Evolutionary conservation across 2,329 filamentous ascomycete species (phyloP).

Genomic region (Pseudogymnoascus sp.): DNA sequence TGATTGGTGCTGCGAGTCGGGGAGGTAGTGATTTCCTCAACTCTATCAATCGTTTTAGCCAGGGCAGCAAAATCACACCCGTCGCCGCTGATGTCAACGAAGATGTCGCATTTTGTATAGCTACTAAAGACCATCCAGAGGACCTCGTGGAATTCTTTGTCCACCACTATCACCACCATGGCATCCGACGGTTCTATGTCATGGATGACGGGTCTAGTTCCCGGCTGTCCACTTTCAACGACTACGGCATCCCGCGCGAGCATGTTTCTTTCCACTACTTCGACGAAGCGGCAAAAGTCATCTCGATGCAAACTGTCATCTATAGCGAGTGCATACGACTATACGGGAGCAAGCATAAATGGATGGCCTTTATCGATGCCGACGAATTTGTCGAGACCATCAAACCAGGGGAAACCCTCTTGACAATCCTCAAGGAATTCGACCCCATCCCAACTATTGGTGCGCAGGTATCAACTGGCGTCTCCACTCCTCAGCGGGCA

Average conservation of each 20-base stretch:
- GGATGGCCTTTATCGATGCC: constrained; percentile 15
- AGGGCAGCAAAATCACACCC: background rate
- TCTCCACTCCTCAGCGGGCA: constrained; percentile 26
- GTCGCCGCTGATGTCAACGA: constrained; percentile 12
- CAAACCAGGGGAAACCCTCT: constrained; percentile 19
- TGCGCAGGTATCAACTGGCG: constrained; percentile 27
- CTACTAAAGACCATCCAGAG: constrained; percentile 18
- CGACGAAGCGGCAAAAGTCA: constrained; percentile 4
- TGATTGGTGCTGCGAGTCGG: background rate
- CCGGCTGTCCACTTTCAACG: constrained; percentile 17
- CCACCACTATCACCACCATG: constrained; percentile 24
- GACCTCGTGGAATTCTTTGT: constrained; percentile 22
- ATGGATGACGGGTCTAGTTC: constrained; percentile 24
- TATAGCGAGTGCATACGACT: constrained; percentile 21
- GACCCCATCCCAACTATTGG: constrained; percentile 23
- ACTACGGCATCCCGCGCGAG: constrained; percentile 14
- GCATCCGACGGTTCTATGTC: constrained; percentile 23
- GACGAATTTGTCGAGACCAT: constrained; percentile 17
- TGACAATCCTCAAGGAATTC: constrained; percentile 22
- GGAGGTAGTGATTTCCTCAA: background rate
- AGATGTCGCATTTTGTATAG: constrained; percentile 22
- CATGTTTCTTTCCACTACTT: constrained; percentile 22
- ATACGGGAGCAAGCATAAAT: constrained; percentile 14
- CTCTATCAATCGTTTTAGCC: background rate
- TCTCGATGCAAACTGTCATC: constrained; percentile 17